Base-by-base conservation (phyloP, 2,329 filamentous ascomycete species). In the Paraconiothyrium sp. region DNA sequence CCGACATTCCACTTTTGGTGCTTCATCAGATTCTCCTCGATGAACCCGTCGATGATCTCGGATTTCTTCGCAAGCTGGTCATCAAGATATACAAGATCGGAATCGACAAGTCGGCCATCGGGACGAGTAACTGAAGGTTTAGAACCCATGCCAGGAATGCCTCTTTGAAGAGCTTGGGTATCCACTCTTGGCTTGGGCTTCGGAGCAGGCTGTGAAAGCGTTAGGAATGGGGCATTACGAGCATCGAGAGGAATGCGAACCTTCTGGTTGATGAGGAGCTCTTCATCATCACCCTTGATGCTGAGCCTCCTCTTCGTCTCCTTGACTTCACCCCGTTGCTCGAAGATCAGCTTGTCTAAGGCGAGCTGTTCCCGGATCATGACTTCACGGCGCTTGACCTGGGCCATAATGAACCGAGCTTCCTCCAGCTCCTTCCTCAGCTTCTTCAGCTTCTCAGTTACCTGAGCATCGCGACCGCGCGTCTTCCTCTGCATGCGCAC, bases 401-500 rank as follows among this genome's bases (percentile, higher is more conserved):
- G 84, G 44, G 90, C 83, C 70, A 97, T 88, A 63, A 98, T 84
- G 72, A 92, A 88, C 54, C 94, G 90, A 61, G 92, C 93, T 71
- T 95, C 91, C 80, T 98, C 95, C 43, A 98, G 85, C 82, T 99
- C 94, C 71, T 90, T 90, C 58, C 95, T 90, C 73, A 99, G 83
- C 77, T 92, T 92, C 83, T 95, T 95, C 69, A 99, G 86, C 79
- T 97, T 97, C 77, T 99, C 95, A 58, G 92, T 92, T 72, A 94
- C 93, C 80, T 97, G 94, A 39, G 92, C 92, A 82, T 99, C 95
- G 74, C 95, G 89, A 69, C 92, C 93, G 74, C 95, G 88, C 41
- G 95, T 99, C 82, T 98, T 99, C 71, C 95, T 91, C 54, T 93
- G 94, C 78, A 97, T 93, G 60, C 95, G 90, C 50, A 97, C 92